phyloP scores from a whole-genome alignment of 441 rosid genomes.

The Gossypium trilobum region DNA sequence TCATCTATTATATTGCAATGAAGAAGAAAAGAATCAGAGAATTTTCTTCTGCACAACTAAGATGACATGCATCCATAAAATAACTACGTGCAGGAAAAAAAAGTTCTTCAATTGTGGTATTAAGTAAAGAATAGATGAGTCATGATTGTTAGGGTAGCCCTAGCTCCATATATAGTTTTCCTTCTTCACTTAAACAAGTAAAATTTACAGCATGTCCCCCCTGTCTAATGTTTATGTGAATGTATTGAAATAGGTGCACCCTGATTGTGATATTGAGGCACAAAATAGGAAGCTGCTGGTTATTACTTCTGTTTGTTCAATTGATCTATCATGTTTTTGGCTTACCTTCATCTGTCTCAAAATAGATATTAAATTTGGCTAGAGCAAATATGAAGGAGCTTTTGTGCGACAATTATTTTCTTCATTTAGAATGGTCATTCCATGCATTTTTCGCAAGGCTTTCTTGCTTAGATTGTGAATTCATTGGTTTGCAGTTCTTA shows the following conservation, averaged over 20 bases:
- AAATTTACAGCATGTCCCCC: background rate
- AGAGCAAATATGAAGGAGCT: background rate
- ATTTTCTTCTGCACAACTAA: background rate
- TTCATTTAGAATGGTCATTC: background rate
- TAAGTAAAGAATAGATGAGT: background rate
- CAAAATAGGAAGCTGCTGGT: background rate
- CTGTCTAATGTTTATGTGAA: background rate
- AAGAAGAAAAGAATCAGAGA: background rate
- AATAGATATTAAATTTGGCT: background rate
- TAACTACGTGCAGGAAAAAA: background rate
- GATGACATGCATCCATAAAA: background rate
- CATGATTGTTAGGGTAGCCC: background rate
- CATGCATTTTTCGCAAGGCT: background rate
- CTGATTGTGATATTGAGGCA: background rate
- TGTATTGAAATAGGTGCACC: background rate
- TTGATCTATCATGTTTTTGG: background rate
- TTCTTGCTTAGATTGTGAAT: background rate
- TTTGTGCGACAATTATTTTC: background rate
- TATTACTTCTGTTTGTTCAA: background rate
- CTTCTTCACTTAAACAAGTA: background rate
- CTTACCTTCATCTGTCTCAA: background rate
- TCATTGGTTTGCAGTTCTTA: background rate
- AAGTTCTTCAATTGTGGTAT: background rate
- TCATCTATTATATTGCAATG: constrained; percentile 8
- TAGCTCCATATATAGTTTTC: background rate